phyloP scores from a whole-genome alignment of 2,329 filamentous ascomycete species.

The Lizonia empirigonia region DNA sequence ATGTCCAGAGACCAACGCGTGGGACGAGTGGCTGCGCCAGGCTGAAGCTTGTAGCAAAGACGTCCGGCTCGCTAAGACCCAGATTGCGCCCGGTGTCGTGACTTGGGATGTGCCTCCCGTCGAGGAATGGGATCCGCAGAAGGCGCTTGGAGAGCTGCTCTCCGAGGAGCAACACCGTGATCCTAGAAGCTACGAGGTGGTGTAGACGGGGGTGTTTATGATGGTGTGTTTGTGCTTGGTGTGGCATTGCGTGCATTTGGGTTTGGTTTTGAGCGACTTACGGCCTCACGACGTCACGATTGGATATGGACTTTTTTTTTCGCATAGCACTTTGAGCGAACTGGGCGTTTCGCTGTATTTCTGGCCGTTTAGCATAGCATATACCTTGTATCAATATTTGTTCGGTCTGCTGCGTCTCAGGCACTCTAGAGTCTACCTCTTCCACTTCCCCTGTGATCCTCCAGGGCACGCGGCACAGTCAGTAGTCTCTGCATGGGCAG shows the following conservation, averaged over 20 bases:
- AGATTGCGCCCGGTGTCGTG: slow-evolving; percentile 18
- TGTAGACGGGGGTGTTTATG: too few relatives aligned
- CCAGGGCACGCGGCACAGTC: too few relatives aligned
- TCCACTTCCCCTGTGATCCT: too few relatives aligned
- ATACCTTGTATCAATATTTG: background rate
- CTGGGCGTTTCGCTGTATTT: background rate
- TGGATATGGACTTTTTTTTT: background rate
- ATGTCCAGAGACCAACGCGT: slow-evolving; percentile 50
- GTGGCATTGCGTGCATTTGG: too few relatives aligned
- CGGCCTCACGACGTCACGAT: slow-evolving; percentile 18
- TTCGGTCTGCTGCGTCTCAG: background rate
- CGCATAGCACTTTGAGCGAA: background rate
- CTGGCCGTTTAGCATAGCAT: background rate
- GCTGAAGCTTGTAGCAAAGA: slow-evolving; percentile 36
- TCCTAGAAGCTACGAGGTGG: slow-evolving; percentile 22
- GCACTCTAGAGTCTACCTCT: too few relatives aligned
- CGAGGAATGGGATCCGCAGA: slow-evolving; percentile 41
- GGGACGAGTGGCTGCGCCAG: slow-evolving; percentile 50
- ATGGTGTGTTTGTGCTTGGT: too few relatives aligned
- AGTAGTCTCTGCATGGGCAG: too few relatives aligned
- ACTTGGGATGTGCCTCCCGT: slow-evolving; percentile 39
- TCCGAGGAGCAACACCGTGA: slow-evolving; percentile 22
- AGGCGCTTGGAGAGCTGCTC: slow-evolving; percentile 26
- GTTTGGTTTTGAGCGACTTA: too few relatives aligned
- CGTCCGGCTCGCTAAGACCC: slow-evolving; percentile 15